Evolutionary conservation across 2,329 filamentous ascomycete genomes (phyloP).

Genomic region (Colletotrichum horii): DNA sequence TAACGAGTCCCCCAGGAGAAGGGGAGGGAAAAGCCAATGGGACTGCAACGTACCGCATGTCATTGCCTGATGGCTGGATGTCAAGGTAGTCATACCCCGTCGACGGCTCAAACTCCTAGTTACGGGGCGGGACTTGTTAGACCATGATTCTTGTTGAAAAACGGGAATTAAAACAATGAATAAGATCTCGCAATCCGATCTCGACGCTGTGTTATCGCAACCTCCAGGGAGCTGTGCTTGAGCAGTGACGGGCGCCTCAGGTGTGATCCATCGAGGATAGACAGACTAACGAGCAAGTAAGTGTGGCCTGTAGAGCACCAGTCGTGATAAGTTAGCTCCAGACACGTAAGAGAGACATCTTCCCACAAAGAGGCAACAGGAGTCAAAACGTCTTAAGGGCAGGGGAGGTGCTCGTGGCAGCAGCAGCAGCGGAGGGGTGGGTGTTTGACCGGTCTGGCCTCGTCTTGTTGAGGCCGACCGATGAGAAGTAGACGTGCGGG

Average conservation of each 20-base stretch:
- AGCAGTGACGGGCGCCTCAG: background rate
- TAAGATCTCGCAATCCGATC: constrained; percentile 3
- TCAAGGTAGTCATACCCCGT: constrained; percentile 61
- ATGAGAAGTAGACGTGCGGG: background rate
- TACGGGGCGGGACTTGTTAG: constrained; percentile 31
- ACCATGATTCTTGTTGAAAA: constrained; percentile 10
- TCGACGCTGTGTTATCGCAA: constrained; percentile 15
- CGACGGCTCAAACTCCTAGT: constrained; percentile 62
- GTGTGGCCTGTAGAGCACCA: background rate
- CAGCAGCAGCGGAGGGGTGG: background rate
- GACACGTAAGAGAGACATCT: background rate
- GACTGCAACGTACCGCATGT: constrained; percentile 57
- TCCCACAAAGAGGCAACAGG: constrained; percentile 6
- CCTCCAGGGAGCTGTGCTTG: background rate
- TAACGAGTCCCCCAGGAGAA: background rate
- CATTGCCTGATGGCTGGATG: constrained; percentile 51
- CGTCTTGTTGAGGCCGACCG: constrained; percentile 17
- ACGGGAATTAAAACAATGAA: background rate
- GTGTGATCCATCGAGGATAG: constrained; percentile 2
- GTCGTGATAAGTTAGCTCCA: background rate
- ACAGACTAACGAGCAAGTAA: background rate
- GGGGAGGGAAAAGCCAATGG: constrained; percentile 20
- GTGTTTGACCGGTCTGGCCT: constrained; percentile 14
- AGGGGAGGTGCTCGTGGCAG: background rate
- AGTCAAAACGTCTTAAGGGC: background rate